Evolutionary conservation across 2,329 filamentous ascomycete species (phyloP).

Genomic region (Fusarium cicatricum): DNA sequence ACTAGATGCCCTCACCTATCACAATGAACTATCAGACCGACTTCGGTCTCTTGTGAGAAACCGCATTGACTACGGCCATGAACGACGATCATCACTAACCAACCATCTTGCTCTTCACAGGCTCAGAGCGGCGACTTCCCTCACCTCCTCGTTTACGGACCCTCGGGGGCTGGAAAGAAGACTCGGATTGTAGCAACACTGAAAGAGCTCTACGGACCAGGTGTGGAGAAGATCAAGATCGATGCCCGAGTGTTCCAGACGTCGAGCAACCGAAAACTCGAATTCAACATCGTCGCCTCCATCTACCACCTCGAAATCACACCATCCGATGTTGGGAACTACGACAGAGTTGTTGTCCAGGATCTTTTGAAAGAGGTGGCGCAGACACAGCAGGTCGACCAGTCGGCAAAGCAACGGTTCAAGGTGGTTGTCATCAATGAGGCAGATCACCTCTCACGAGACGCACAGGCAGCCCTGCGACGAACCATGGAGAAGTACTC

Average conservation of each 20-base stretch:
- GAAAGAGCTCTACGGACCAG: constrained; percentile 93
- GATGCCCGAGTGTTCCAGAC: constrained; percentile 97
- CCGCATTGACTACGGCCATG: constrained; percentile 57
- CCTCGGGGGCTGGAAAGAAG: constrained; percentile 96
- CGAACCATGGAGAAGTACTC: constrained; percentile 99
- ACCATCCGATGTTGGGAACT: constrained; percentile 94
- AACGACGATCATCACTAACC: constrained; percentile 7
- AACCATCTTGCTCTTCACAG: constrained; percentile 58
- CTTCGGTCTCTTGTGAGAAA: constrained; percentile 80
- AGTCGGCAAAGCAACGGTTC: constrained; percentile 88
- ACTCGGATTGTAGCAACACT: constrained; percentile 95
- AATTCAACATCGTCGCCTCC: constrained; percentile 98
- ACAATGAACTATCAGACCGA: constrained; percentile 85
- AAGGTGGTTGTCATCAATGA: constrained; percentile 99
- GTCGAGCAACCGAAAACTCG: constrained; percentile 92
- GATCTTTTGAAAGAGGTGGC: constrained; percentile 97
- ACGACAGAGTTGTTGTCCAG: constrained; percentile 94
- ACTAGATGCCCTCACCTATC: constrained; percentile 83
- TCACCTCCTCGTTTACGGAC: constrained; percentile 95
- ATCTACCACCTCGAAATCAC: constrained; percentile 99
- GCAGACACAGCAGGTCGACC: constrained; percentile 98
- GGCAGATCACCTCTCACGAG: constrained; percentile 90
- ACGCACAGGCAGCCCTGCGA: constrained; percentile 93
- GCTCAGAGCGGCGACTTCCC: constrained; percentile 98
- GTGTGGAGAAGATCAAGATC: constrained; percentile 99